These are phyloP conservation scores for Picea abies DNA, from an alignment of 83 land plant species.

Conservation along the genomic window DNA sequence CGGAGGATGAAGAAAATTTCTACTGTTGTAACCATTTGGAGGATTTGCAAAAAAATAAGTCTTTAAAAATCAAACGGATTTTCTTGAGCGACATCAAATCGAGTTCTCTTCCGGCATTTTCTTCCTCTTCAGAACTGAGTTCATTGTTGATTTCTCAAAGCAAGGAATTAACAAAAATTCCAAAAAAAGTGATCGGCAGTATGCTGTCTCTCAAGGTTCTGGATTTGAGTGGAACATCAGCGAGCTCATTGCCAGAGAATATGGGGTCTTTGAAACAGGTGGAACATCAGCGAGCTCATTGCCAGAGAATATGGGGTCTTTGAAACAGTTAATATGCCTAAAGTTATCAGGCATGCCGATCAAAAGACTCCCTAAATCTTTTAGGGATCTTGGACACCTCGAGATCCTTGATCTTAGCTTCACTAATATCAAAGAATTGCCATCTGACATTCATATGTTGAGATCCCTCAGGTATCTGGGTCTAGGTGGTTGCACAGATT, in stretches of 20 bases:
- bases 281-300: neutral
- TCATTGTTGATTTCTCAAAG: neutral
- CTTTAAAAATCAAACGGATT: neutral
- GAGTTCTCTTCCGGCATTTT: neutral
- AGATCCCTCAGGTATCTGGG: neutral
- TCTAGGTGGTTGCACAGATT: neutral
- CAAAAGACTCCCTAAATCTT: neutral
- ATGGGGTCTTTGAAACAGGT: neutral
- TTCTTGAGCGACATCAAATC: neutral
- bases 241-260: neutral
- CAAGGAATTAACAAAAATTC: neutral
- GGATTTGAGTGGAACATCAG: neutral
- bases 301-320: neutral
- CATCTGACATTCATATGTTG: neutral
- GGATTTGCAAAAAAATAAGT: no score
- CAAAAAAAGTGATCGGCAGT: neutral
- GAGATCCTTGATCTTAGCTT: slow-evolving; percentile 1
- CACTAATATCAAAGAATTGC: neutral
- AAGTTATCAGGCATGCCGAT: neutral
- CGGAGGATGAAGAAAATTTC: neutral
- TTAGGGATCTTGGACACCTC: neutral
- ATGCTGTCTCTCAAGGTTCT: neutral
- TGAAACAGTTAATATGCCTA: neutral
- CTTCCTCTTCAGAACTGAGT: neutral
- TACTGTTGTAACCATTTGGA: neutral